A percentile compares a stretch with the other conserved stretches of the same genome.
Conservation (phyloP, 2,329 filamentous ascomycete species). For the Paracorniculantispora psalliotae region DNA sequence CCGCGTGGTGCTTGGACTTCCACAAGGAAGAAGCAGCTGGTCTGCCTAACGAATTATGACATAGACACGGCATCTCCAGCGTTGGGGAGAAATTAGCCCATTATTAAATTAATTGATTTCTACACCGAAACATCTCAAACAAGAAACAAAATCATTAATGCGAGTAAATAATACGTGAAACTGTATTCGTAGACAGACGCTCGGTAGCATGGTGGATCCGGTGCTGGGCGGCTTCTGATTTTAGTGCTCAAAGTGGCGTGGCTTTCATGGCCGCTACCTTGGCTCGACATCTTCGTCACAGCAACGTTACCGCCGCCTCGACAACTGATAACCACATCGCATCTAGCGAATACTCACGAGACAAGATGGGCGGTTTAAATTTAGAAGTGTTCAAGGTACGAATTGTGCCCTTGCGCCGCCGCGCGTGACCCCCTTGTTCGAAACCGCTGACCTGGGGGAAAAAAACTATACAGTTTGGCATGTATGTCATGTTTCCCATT, state of each 20-base stretch:
- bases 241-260: conserved; percentile 4
- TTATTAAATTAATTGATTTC: not conserved
- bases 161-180: not conserved
- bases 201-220: conserved; percentile 2
- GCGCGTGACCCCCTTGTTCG: not conserved
- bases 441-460: not conserved
- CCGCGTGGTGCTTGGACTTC: not conserved
- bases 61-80: not conserved
- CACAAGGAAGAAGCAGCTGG: not conserved
- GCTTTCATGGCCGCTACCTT: not conserved
- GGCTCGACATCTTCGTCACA: not conserved
- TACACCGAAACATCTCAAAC: not conserved
- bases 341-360: not conserved
- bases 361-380: conserved; percentile 73
- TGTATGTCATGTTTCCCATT: conserved; percentile 98
- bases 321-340: not conserved
- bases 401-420: not conserved
- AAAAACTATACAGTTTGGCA: conserved; percentile 67
- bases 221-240: not conserved
- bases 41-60: conserved; percentile 6
- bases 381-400: conserved; percentile 90
- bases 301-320: not conserved
- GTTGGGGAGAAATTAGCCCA: not conserved
- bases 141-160: not conserved
- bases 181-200: not conserved